Base-by-base conservation (phyloP, 441 rosid genomes). In the Capsella rubella region DNA sequence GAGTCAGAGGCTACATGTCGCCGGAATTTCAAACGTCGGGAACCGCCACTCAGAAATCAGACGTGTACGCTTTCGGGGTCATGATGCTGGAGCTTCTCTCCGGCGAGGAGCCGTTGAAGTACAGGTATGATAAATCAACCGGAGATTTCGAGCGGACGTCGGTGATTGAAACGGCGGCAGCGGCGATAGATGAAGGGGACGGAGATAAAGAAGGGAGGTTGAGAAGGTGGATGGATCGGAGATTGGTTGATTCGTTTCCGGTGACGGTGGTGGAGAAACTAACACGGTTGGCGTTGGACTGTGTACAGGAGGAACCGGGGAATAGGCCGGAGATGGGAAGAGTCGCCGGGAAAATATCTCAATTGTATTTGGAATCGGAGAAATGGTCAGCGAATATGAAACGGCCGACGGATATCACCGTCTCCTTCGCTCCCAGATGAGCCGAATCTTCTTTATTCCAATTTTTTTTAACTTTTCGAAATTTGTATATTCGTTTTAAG, bases 181-280 rank as follows among this genome's bases (percentile, higher is more conserved):
- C 29, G 28, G 89, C 79, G 25, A 28, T 88, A 18, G 69, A 60
- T 3, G 84, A 72, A 3, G 86, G 71, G 2, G 78, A 54, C 7
- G 3, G 25, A 0, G 37, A 54, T 39, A n/a, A 18, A 59, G 79
- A 82, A 21, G 84, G 86, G 34, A 52, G 79, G 68, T 2, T 91
- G 74, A 87, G 97, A 77, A 74, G 62, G 78, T 90, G 96, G 96
- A 51, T 94, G 54, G 97, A 91, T 60, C 18, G 80, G 79, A 87
- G 93, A 79, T 60, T 94, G 79, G 75, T 62, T 47, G 96, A 94
- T 60, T 94, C 96, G 37, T 94, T 85, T 55, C 98, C 95, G n/a
- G 86, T 87, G 3, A 86, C 85, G 13, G 91, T 84, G 62, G 95
- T 82, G 13, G 84, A 84, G 83, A 84, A 79, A 69, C 8, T 94